These are phyloP conservation scores for Cladobotryum mycophilum DNA, from an alignment of 2,329 filamentous ascomycete species.

Conservation along the genomic window DNA sequence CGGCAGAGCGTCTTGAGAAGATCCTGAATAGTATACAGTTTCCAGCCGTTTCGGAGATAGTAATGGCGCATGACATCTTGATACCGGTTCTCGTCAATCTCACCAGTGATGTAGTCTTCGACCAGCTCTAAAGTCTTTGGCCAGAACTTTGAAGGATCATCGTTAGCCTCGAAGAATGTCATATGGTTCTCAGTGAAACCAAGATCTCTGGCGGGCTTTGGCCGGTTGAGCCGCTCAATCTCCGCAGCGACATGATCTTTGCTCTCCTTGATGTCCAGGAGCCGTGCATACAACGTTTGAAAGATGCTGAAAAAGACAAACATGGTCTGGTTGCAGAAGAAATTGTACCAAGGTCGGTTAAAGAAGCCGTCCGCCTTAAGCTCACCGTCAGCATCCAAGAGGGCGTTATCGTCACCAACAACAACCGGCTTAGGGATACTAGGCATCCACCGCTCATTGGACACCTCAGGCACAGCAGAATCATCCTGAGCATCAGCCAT, in stretches of 20 bases:
- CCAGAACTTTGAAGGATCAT: conserved; percentile 67
- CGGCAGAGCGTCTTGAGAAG: conserved; percentile 76
- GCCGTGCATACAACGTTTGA: conserved; percentile 78
- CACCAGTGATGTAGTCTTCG: conserved; percentile 76
- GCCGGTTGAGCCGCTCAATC: conserved; percentile 64
- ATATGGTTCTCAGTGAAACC: conserved; percentile 73
- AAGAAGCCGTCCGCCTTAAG: conserved; percentile 76
- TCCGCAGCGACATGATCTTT: conserved; percentile 67
- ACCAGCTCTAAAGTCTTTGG: conserved; percentile 77
- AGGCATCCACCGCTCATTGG: conserved; percentile 60
- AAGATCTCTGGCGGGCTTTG: conserved; percentile 77
- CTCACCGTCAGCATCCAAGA: conserved; percentile 53
- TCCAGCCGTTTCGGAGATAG: conserved; percentile 87
- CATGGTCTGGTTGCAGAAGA: conserved; percentile 86
- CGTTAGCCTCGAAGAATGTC: conserved; percentile 66
- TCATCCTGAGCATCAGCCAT: conserved; percentile 57
- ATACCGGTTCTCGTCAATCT: conserved; percentile 74
- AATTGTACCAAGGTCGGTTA: conserved; percentile 72
- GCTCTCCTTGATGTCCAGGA: conserved; percentile 76
- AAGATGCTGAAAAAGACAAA: conserved; percentile 95
- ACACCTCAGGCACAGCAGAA: conserved; percentile 52
- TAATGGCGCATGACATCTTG: conserved; percentile 89
- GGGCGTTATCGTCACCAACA: conserved; percentile 49
- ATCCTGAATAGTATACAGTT: conserved; percentile 87
- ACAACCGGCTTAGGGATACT: conserved; percentile 51